A percentile compares a stretch with the other conserved stretches of the same genome.
Conservation (phyloP, 2,329 filamentous ascomycete genomes). For the Aureobasidium namibiae region DNA sequence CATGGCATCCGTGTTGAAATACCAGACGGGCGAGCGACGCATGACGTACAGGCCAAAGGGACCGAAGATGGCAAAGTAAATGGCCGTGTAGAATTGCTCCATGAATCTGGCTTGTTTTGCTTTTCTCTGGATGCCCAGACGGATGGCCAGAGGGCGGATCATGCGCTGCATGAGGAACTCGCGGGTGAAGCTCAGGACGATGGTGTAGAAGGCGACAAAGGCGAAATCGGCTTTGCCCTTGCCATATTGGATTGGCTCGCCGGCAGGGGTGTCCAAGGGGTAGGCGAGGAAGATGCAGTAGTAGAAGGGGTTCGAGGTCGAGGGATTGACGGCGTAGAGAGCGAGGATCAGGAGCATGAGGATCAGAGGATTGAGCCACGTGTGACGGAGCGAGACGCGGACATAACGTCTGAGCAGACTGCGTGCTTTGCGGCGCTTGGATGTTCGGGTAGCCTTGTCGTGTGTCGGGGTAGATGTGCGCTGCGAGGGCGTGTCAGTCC, state of each 20-base stretch:
- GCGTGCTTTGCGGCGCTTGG: conserved; percentile 39
- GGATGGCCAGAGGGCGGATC: conserved; percentile 65
- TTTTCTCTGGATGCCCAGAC: conserved; percentile 59
- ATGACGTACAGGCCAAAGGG: conserved; percentile 85
- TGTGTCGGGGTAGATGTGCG: conserved; percentile 12
- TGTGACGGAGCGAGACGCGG: conserved; percentile 43
- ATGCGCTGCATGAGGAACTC: conserved; percentile 94
- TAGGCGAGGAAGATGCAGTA: conserved; percentile 88
- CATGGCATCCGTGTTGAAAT: conserved; percentile 87
- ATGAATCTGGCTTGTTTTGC: conserved; percentile 86
- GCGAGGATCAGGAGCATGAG: conserved; percentile 56
- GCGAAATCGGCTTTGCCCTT: conserved; percentile 82
- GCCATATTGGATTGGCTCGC: conserved; percentile 59
- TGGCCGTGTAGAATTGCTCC: conserved; percentile 90
- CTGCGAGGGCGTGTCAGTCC: conserved; percentile 5
- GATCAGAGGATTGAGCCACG: conserved; percentile 60
- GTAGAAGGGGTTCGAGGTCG: conserved; percentile 67
- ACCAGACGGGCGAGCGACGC: conserved; percentile 86
- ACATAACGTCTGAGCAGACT: conserved; percentile 38
- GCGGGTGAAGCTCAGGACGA: conserved; percentile 85
- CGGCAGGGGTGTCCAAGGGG: conserved; percentile 39
- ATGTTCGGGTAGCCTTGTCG: conserved; percentile 25
- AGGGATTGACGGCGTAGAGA: conserved; percentile 68
- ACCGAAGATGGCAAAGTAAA: conserved; percentile 79
- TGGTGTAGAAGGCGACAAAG: conserved; percentile 80